phyloP scores from a whole-genome alignment of 2,329 filamentous ascomycete species.

The Sporothrix pallida region DNA sequence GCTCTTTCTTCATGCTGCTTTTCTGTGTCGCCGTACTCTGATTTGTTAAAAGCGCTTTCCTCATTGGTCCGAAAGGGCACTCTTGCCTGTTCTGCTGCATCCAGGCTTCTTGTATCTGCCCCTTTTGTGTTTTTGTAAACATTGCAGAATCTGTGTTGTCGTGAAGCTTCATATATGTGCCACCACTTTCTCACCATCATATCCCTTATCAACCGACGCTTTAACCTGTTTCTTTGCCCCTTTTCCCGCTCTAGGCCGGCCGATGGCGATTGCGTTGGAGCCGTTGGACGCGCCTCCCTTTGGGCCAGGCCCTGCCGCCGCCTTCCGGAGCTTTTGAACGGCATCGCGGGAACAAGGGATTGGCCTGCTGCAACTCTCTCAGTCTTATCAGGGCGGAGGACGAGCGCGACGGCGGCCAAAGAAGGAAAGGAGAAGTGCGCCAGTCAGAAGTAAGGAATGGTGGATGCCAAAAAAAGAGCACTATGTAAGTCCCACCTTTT shows the following conservation, averaged over 20 bases:
- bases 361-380: not conserved
- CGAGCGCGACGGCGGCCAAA: not conserved
- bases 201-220: not conserved
- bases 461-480: not conserved
- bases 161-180: not conserved
- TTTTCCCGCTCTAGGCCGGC: not conserved
- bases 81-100: not conserved
- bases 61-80: not conserved
- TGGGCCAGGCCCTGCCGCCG: not conserved
- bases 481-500: constrained; percentile 3
- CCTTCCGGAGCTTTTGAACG: not conserved
- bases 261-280: not conserved
- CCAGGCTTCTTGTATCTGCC: not conserved
- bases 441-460: constrained; percentile 14
- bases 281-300: not conserved
- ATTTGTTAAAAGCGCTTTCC: not conserved
- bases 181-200: not conserved
- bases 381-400: not conserved
- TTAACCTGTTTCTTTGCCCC: not conserved
- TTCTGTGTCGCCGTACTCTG: not conserved
- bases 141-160: not conserved
- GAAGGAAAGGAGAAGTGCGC: not conserved
- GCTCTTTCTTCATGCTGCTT: not conserved
- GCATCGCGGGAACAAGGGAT: constrained; percentile 19
- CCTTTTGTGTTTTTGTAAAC: not conserved